Evolutionary conservation across 2,329 filamentous ascomycete genomes (phyloP).

Genomic region (Curvularia sp.): DNA sequence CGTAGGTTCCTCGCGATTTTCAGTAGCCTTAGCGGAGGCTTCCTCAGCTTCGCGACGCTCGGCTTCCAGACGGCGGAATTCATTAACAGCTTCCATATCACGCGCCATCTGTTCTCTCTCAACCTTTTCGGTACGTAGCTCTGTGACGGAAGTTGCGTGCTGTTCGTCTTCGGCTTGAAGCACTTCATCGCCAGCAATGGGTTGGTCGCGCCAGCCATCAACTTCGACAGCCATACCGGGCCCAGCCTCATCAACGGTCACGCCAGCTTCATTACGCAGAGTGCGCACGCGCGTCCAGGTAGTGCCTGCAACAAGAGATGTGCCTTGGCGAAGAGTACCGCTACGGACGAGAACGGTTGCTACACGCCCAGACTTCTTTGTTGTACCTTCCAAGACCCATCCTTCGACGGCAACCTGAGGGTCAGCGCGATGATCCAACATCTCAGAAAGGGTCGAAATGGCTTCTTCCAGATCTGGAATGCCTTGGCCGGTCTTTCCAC

Average conservation of each 20-base stretch:
- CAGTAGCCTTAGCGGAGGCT: slow-evolving; percentile 45
- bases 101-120: slow-evolving; percentile 70
- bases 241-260: slow-evolving; percentile 72
- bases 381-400: slow-evolving; percentile 90
- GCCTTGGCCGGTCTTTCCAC: slow-evolving; percentile 90
- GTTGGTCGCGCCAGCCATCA: slow-evolving; percentile 91
- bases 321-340: slow-evolving; percentile 81
- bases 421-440: slow-evolving; percentile 89
- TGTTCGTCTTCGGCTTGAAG: slow-evolving; percentile 82
- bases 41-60: slow-evolving; percentile 69
- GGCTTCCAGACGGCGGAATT: slow-evolving; percentile 63
- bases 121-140: slow-evolving; percentile 74
- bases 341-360: slow-evolving; percentile 89
- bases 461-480: slow-evolving; percentile 94
- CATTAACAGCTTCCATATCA: slow-evolving; percentile 80
- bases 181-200: slow-evolving; percentile 84
- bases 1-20: slow-evolving; percentile 27
- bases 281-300: slow-evolving; percentile 88
- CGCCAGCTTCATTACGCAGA: slow-evolving; percentile 84
- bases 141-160: slow-evolving; percentile 77
- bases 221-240: slow-evolving; percentile 93
- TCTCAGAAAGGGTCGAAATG: slow-evolving; percentile 82
- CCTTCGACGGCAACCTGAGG: slow-evolving; percentile 80
- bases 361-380: slow-evolving; percentile 82
- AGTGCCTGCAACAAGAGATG: slow-evolving; percentile 84